Conservation (phyloP, 2,329 filamentous ascomycete species). For the Ramichloridium luteum region DNA sequence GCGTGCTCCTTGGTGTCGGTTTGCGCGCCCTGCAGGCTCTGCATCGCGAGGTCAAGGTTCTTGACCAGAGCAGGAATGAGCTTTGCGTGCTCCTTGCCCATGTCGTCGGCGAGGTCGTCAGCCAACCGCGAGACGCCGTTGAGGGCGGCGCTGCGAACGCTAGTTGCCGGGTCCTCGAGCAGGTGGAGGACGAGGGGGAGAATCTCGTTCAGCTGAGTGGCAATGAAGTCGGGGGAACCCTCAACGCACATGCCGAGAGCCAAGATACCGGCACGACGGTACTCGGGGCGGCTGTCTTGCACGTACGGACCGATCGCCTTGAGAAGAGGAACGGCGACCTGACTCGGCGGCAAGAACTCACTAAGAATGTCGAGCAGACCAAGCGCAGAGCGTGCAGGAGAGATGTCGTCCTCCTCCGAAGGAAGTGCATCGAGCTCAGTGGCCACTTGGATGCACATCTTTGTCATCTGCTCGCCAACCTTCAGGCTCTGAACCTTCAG, state of each 20-base stretch:
- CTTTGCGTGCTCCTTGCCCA: conserved; percentile 70
- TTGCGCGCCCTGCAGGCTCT: conserved; percentile 45
- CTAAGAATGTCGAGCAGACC: conserved; percentile 81
- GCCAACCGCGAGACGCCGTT: conserved; percentile 81
- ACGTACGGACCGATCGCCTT: conserved; percentile 77
- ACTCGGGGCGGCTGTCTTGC: conserved; percentile 58
- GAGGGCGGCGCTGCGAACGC: conserved; percentile 76
- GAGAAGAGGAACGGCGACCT: conserved; percentile 85
- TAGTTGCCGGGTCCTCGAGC: conserved; percentile 69
- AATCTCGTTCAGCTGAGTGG: conserved; percentile 76
- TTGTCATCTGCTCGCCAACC: conserved; percentile 75
- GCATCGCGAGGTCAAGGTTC: conserved; percentile 73
- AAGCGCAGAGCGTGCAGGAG: conserved; percentile 72
- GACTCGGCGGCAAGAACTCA: conserved; percentile 76
- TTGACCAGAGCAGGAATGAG: conserved; percentile 75
- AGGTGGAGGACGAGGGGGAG: conserved; percentile 75
- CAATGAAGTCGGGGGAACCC: conserved; percentile 93
- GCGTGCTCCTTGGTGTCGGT: conserved; percentile 42
- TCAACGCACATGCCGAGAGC: conserved; percentile 90
- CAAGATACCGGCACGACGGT: conserved; percentile 81
- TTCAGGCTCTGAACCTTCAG: conserved; percentile 89
- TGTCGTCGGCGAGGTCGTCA: conserved; percentile 84
- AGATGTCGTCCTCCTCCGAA: conserved; percentile 68
- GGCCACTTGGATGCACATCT: conserved; percentile 77
- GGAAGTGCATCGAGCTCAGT: conserved; percentile 70